Base-by-base conservation (phyloP, 768 basidiomycete species). In the Podaxis sp. region DNA sequence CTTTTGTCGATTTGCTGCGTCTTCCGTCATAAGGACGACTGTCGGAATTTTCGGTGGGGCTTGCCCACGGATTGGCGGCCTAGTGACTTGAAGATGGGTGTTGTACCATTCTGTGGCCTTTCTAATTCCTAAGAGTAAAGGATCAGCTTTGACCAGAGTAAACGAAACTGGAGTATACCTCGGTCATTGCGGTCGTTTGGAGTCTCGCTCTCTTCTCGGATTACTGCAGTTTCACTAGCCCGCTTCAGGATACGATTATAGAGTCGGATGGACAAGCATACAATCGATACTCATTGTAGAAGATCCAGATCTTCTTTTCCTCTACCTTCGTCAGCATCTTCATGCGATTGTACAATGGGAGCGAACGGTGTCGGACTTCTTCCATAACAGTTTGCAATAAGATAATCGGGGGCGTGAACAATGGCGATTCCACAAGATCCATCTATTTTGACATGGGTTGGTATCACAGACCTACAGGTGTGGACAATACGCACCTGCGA, bases 151-250 rank as follows among this genome's bases (percentile, higher is more conserved):
- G 13, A 55, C 36, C 7, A 8, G 24, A 20, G 54, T 6, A 12
- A 22, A 11, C 8, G 3, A 52, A 11, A 50, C 4, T 7, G 15
- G 28, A n/a, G 70, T 75, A 33, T 63, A 93, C 95, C 90, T 84
- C 97, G 78, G 71, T 99, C 97, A 70, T 99, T 99, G 28, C 91
- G 82, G 71, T 99, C 97, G 67, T 99, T 99, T 0, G 95, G 93
- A 0, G 86, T 87, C 75, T 96, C 93, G 3, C 81, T 87, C 60
- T 90, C 87, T 65, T 90, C 86, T 15, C 91, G 80, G 44, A 91
- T 79, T 10, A 94, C 83, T 0, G 90, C 91, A 0, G 93, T 95
- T 72, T 93, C 89, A 48, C 93, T 94, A 65, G 36, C 4, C 20
- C 15, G 50, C 13, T 26, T 53, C 66, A 64, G 48, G 7, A 55